phyloP scores from a whole-genome alignment of 1,284 basidiomycete species.

The Pyrrhoderma noxium region DNA sequence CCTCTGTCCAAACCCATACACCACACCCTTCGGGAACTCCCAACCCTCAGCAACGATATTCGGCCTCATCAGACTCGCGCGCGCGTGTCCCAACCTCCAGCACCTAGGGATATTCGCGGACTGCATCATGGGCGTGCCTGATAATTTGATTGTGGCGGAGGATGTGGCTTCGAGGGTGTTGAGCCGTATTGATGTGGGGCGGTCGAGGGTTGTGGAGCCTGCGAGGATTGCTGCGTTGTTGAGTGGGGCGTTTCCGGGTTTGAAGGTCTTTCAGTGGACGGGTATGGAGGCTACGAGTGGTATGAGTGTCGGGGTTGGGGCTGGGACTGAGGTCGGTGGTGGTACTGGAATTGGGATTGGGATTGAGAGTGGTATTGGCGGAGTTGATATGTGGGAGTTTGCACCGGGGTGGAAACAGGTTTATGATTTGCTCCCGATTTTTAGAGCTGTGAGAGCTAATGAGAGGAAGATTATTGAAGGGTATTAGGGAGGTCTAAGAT shows the following conservation, averaged over 20 bases:
- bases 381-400: conserved; percentile 1
- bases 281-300: neutral
- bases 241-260: conserved; percentile 16
- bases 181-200: conserved; percentile 15
- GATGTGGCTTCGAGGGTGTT: conserved; percentile 9
- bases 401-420: conserved; percentile 14
- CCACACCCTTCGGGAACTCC: neutral
- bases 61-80: conserved; percentile 10
- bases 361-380: neutral
- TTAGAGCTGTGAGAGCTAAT: conserved; percentile 15
- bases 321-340: neutral
- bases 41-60: conserved; percentile 4
- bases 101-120: conserved; percentile 15
- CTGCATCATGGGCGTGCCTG: conserved; percentile 1
- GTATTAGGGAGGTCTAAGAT: too few relatives aligned
- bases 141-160: neutral
- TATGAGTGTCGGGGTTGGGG: neutral
- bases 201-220: conserved; percentile 8
- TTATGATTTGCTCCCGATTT: conserved; percentile 14
- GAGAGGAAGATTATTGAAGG: conserved; percentile 1
- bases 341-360: neutral
- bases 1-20: conserved; percentile 14
- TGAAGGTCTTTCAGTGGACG: conserved; percentile 16
- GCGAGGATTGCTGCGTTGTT: conserved; percentile 15
- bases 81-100: conserved; percentile 8